These are phyloP conservation scores for Colletotrichum sidae DNA, from an alignment of 2,329 filamentous ascomycete genomes.

Conservation along the genomic window DNA sequence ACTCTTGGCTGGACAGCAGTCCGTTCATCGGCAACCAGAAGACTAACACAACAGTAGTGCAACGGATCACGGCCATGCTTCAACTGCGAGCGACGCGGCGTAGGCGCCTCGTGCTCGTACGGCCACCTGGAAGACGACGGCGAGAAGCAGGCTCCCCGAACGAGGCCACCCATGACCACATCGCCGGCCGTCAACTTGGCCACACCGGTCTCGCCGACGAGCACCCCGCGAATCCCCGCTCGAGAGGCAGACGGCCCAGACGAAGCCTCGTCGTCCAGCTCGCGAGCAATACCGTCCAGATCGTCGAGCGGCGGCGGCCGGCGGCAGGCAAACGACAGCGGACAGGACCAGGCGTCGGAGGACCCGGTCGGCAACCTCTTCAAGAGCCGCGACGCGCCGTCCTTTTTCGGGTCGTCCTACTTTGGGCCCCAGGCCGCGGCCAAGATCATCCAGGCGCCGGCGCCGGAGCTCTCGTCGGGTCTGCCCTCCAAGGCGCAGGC, in stretches of 20 bases:
- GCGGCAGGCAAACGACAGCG: slow-evolving; percentile 7
- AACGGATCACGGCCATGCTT: slow-evolving; percentile 34
- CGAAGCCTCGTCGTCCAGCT: background rate
- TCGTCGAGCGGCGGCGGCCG: slow-evolving; percentile 18
- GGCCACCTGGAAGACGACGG: slow-evolving; percentile 15
- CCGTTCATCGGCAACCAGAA: background rate
- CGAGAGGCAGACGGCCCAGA: slow-evolving; percentile 7
- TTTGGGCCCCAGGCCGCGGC: slow-evolving; percentile 48
- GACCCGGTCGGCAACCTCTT: slow-evolving; percentile 44
- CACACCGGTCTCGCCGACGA: slow-evolving; percentile 11
- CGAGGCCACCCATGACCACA: background rate
- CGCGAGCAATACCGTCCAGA: slow-evolving; percentile 12
- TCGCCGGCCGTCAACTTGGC: slow-evolving; percentile 5
- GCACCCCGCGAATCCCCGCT: background rate
- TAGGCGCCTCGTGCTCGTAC: slow-evolving; percentile 20
- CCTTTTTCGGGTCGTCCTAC: slow-evolving; percentile 47
- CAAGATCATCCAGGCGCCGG: slow-evolving; percentile 44
- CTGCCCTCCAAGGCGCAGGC: slow-evolving; percentile 39
- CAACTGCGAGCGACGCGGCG: slow-evolving; percentile 32
- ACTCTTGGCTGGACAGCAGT: background rate
- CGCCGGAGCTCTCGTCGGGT: slow-evolving; percentile 40
- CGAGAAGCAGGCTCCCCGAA: background rate
- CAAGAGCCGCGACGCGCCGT: slow-evolving; percentile 45
- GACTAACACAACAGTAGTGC: slow-evolving; percentile 12
- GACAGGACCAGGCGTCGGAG: slow-evolving; percentile 24